A percentile compares a stretch with the other conserved stretches of the same genome.
These are phyloP conservation scores for Fraxinus platypoda DNA, from an alignment of 305 asterid genomes.

Conservation along the genomic window DNA sequence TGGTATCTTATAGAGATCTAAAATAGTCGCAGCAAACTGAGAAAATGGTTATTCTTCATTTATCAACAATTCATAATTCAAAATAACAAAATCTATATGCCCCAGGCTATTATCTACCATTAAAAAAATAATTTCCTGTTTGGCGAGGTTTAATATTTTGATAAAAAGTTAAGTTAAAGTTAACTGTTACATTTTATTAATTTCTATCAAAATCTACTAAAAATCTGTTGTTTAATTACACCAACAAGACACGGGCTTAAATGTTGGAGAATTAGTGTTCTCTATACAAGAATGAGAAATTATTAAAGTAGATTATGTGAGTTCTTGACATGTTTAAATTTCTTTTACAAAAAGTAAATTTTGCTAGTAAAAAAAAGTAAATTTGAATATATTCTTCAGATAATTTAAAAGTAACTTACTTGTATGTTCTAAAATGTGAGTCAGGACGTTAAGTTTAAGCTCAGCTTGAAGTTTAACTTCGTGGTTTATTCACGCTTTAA, in stretches of 20 bases:
- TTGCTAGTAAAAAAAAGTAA: neutral
- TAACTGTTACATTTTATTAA: neutral
- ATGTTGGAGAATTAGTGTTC: neutral
- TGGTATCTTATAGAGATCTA: neutral
- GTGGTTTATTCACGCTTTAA: neutral
- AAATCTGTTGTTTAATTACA: too few relatives aligned
- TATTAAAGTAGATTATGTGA: neutral
- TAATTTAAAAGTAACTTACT: neutral
- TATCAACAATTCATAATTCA: neutral
- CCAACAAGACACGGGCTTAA: neutral
- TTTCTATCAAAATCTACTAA: neutral
- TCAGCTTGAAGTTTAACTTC: neutral
- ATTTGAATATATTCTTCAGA: neutral
- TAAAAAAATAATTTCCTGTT: neutral
- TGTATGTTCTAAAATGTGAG: neutral
- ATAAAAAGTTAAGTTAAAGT: too few relatives aligned
- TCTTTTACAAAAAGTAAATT: neutral
- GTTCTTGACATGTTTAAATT: neutral
- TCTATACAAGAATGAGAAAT: neutral
- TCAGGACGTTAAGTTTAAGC: neutral
- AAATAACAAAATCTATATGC: neutral
- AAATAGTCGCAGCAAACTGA: neutral
- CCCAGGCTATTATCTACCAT: neutral
- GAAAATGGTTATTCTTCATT: neutral
- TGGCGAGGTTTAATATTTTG: neutral